Evolutionary conservation across 2,329 filamentous ascomycete species (phyloP), one percentile per base, ranked within the genome.

Genomic region (Leptographium procerum): DNA sequence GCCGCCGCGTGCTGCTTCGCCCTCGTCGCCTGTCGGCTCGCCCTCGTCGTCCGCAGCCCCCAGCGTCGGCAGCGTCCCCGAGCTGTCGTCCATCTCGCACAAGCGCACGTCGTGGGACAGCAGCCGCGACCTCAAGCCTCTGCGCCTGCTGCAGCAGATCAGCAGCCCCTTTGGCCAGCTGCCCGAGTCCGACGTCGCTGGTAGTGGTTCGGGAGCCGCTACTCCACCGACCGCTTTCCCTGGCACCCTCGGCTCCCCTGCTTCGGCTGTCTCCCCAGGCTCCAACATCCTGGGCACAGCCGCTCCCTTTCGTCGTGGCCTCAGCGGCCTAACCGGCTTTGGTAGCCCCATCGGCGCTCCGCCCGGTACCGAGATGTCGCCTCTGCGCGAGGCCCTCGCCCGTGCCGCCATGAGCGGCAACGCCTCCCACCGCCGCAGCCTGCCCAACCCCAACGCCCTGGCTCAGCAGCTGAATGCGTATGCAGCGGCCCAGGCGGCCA

Each of bases 61-160:
- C 40, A 43, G 40, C 19, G n/a, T 43, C 19, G 40, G 45, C 45
- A 48, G 45, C 48, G 48, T 31, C 48, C 34, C 52, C 24, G 52
- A 54, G 26, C 14, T n/a, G 22, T n/a, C 34, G 14, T 24, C 36
- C 36, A 28, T 28, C 33, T 26, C 52, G 34, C 36, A 54, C 52
- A 76, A 72, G 64, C 69, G 71, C 55, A 67, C 71, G 48, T 85
- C 81, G 0, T 85, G 82, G 82, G 82, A 84, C 51, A 81, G 72
- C 62, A 79, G 78, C 22, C 81, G 81, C 57, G 89, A 94, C 67
- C 86, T 91, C 66, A 85, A 88, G 64, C 91, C 91, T 0, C 74
- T 96, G 10, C 92, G 88, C 70, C 83, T 96, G 26, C 82, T 95
- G 8, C 88, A 95, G 69, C 84, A 74, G 62, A 75, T 74, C 4